Evolutionary conservation across 2,329 filamentous ascomycete genomes (phyloP), one percentile per base, ranked within the genome.

Genomic region (Colletotrichum truncatum): DNA sequence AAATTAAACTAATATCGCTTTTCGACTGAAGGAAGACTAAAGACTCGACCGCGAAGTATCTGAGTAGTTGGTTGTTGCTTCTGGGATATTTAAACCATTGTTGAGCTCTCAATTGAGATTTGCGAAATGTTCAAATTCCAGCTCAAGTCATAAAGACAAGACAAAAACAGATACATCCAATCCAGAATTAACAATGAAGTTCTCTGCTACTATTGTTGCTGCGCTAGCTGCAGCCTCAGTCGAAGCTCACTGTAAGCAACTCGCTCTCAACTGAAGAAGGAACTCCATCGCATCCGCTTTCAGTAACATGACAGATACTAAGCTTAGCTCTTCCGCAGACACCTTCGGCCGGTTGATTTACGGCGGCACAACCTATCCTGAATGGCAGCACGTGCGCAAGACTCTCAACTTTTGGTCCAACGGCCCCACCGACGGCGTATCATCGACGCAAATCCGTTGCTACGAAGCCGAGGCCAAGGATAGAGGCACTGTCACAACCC

Each of bases 341-440:
- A 64, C 61, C 6, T 64, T 64, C 11, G 61, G 55, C 23, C 61
- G 61, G n/a, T 32, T 64, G 6, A 46, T 64, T 6, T 64, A 64
- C 32, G 55, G 61, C 14, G 61, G 61, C 30, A 64, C 46, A 8
- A 60, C 61, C 8, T 64, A 64, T 32, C 61, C 59, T 14, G 73
- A 77, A 54, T 77, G 75, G 76, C 71, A 68, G 16, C 64, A 70
- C 21, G 69, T 77, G 43, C 71, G 75, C 30, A 73, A 75, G 63
- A 77, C 75, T 16, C 73, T 75, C 64, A 77, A 77, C 69, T 76
- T 73, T 64, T 75, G 76, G 53, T 65, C 60, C 52, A 76, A 76
- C 45, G 68, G 66, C n/a, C 74, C 58, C 41, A 69, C 77, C 6
- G 74, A 75, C 14, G 71, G 73, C 23, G 74, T 77, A 6, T 73